phyloP scores from a whole-genome alignment of 208 protist species.

The Endotrypanum monterogeii region DNA sequence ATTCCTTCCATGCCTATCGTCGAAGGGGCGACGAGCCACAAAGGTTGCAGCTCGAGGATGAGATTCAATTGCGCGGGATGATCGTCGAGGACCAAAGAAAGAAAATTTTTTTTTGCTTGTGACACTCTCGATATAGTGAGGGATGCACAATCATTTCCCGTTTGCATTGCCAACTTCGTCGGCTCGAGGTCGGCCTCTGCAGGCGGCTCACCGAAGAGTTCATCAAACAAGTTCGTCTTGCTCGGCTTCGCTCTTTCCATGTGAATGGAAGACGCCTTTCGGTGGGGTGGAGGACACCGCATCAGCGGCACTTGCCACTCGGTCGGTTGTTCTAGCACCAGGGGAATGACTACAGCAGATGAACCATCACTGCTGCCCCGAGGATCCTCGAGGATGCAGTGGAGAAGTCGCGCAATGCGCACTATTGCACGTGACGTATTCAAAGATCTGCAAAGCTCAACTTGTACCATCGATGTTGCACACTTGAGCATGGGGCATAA shows the following conservation, averaged over 20 bases:
- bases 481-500: conserved; percentile 5
- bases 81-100: conserved; percentile 3
- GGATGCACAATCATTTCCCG: background rate
- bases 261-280: background rate
- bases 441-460: background rate
- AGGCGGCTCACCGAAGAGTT: conserved; percentile 23
- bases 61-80: background rate
- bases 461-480: background rate
- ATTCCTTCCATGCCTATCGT: background rate
- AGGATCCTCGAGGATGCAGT: conserved; percentile 18
- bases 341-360: background rate
- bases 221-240: conserved; percentile 14
- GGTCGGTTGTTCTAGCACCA: conserved; percentile 24
- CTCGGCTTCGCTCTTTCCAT: conserved; percentile 15
- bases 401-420: conserved; percentile 13
- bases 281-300: background rate
- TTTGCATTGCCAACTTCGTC: background rate
- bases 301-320: conserved; percentile 8
- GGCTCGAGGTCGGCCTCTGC: background rate
- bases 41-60: background rate
- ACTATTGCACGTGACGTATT: conserved; percentile 4
- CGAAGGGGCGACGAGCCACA: conserved; percentile 32
- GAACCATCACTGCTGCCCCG: background rate
- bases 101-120: background rate
- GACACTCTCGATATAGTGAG: background rate